Base-by-base conservation (phyloP, 768 basidiomycete species). In the Boletus fagicola region DNA sequence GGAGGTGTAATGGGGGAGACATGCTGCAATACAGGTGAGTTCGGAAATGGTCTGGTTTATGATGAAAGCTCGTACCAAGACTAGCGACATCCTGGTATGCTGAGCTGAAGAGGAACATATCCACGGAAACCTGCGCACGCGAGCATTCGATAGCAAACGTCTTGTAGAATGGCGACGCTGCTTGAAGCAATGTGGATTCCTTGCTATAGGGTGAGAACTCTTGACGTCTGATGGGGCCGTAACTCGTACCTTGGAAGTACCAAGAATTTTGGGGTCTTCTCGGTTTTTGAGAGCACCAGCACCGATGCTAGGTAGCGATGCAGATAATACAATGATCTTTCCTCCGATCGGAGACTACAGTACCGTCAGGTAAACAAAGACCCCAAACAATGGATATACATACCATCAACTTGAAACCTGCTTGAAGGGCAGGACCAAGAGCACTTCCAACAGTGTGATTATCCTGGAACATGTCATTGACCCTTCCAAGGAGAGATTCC, bases 401-500 rank as follows among this genome's bases (percentile, higher is more conserved):
- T 65, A 91, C 92, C 83, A 97, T 94, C 62, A 99, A 72, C 76
- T 98, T 96, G 78, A 90, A 97, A 31, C 93, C 97, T 40, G 94
- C 94, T 71, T 98, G 94, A 43, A 98, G 76, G 28, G 93, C 97
- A 18, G 96, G 92, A 28, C 97, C 95, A 65, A 98, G 76, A 3
- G 97, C 97, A 72, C 91, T 95, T 4, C 95, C 96, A 56, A 95
- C 86, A 30, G 87, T 87, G 68, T 87, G 88, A 59, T 92, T 93
- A n/a, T 98, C 96, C 72, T 90, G 85, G 83, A 98, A 99, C 96
- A 99, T 98, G 55, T 95, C 96, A 64, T 87, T 90, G 54, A 99
- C 80, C 52, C 89, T 78, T 18, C 86, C 83, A 1, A 99, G 82
- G 24, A 99, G 81, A 16, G 80, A 75, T 70, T 98, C 96, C 46